Evolutionary conservation across 2,329 filamentous ascomycete genomes (phyloP).

Genomic region (Thermoascus crustaceus): DNA sequence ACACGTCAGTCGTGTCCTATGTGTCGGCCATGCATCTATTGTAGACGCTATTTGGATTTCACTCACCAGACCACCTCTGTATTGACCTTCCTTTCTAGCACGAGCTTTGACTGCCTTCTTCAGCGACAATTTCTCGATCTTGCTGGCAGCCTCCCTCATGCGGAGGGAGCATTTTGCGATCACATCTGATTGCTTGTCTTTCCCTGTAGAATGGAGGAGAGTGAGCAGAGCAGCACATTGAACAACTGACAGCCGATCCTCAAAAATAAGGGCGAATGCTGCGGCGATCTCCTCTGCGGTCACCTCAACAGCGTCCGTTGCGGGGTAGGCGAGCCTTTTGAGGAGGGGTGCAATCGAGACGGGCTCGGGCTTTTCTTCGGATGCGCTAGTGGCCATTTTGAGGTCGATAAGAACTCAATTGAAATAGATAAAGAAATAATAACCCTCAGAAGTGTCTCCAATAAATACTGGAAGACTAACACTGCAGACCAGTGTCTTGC

Average conservation of each 20-base stretch:
- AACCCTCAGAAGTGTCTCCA: too few species aligned
- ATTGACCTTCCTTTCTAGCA: slow-evolving; percentile 60
- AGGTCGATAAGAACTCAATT: background rate
- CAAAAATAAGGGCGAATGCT: slow-evolving; percentile 88
- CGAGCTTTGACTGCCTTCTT: slow-evolving; percentile 52
- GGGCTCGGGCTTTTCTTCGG: slow-evolving; percentile 22
- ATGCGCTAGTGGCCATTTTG: slow-evolving; percentile 19
- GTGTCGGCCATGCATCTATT: background rate
- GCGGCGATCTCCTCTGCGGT: slow-evolving; percentile 75
- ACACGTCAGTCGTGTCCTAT: slow-evolving; percentile 5
- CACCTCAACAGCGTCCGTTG: slow-evolving; percentile 43
- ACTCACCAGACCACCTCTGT: slow-evolving; percentile 74
- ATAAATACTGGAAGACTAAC: too few species aligned
- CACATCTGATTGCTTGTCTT: slow-evolving; percentile 77
- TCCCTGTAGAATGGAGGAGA: slow-evolving; percentile 80
- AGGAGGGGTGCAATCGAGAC: slow-evolving; percentile 43
- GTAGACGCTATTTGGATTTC: background rate
- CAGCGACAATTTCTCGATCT: slow-evolving; percentile 59
- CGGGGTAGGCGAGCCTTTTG: slow-evolving; percentile 38
- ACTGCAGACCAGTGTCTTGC: background rate
- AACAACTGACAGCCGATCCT: slow-evolving; percentile 76
- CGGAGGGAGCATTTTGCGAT: slow-evolving; percentile 73
- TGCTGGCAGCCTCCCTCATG: slow-evolving; percentile 73
- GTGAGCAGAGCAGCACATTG: slow-evolving; percentile 84
- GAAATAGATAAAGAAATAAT: too few species aligned